Evolutionary conservation across 1,284 basidiomycete genomes (phyloP).

Genomic region (Schizopora paradoxa): DNA sequence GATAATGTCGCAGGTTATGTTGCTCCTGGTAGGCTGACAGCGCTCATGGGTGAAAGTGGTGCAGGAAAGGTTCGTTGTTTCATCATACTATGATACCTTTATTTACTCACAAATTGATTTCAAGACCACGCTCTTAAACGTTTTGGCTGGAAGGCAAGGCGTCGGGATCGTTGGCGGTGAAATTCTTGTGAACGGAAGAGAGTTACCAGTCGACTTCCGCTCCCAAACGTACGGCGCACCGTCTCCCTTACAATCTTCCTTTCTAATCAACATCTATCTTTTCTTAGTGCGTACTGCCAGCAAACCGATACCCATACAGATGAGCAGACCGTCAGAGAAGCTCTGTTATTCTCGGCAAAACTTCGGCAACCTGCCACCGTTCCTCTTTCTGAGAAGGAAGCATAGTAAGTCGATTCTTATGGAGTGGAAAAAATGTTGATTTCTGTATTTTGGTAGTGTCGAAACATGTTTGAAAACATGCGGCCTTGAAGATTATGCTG

Average conservation of each 20-base stretch:
- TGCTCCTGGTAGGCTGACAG: constrained; percentile 38
- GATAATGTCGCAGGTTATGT: constrained; percentile 55
- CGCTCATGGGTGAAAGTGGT: constrained; percentile 36
- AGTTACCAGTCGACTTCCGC: constrained; percentile 44
- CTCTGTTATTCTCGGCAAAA: constrained; percentile 75
- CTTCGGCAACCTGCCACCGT: constrained; percentile 73
- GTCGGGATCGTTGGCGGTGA: constrained; percentile 49
- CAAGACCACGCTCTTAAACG: constrained; percentile 42
- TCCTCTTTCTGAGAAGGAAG: constrained; percentile 67
- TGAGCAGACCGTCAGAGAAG: constrained; percentile 74
- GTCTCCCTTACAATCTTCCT: background rate
- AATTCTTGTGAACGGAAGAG: constrained; percentile 43
- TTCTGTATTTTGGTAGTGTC: constrained; percentile 38
- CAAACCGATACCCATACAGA: constrained; percentile 56
- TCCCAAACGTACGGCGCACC: constrained; percentile 22
- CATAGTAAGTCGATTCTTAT: constrained; percentile 42
- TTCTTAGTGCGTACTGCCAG: constrained; percentile 34
- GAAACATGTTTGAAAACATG: constrained; percentile 77
- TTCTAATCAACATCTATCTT: background rate
- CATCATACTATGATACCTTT: background rate
- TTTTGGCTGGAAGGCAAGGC: constrained; percentile 47
- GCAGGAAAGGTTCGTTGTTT: constrained; percentile 23
- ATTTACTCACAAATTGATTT: background rate
- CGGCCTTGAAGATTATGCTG: constrained; percentile 63
- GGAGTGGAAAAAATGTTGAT: background rate